Base-by-base conservation (phyloP, 1,284 basidiomycete species). In the Tylopilus sp. region DNA sequence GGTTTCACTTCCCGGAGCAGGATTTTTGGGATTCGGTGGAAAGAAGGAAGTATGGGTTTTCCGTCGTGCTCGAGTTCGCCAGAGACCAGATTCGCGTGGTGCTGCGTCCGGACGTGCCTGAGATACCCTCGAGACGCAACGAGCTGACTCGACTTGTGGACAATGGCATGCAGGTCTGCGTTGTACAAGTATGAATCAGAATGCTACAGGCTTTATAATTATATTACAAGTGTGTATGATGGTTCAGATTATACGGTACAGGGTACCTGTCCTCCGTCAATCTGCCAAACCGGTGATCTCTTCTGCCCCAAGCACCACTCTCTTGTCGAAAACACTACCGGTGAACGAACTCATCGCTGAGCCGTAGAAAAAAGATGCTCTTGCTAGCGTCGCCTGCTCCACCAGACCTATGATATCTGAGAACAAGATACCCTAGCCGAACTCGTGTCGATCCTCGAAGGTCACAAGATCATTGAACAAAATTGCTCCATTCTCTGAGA, bases 1-100 rank as follows among this genome's bases (percentile, higher is more conserved):
- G 32, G 67, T 81, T 26, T 72, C 74, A 0, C 68, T 81, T 53
- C 75, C 77, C 5, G 64, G 71, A 14, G 61, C 65, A n/a, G 72
- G 74, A 8, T 55, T 76, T 35, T 64, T 78, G 46, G 71, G 73
- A 28, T 61, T 80, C 25, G 69, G 74, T 14, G 64, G 70, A 26
- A 74, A 73, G 57, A 74, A 70, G 57, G 80, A 82, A 60, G 46
- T 79, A 28, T 81, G 80, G 80, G 67, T 81, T 37, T 81, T 81
- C 66, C 71, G 71, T 4, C 58, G 65, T 29, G 43, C 47, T 28
- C 66, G 64, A 50, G 28, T 43, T 33, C 71, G 71, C 44, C 57
- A 69, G 39, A 65, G 68, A 49, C 40, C 68, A n/a, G 67, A 69
- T 41, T 69, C 67, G 8, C 70, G 70, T 15, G 56, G 35, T 45